Percentiles rank a stretch among this genome's conserved stretches.
Evolutionary conservation across 2,329 filamentous ascomycete species (phyloP).

Genomic region (Neofusicoccum sp.): DNA sequence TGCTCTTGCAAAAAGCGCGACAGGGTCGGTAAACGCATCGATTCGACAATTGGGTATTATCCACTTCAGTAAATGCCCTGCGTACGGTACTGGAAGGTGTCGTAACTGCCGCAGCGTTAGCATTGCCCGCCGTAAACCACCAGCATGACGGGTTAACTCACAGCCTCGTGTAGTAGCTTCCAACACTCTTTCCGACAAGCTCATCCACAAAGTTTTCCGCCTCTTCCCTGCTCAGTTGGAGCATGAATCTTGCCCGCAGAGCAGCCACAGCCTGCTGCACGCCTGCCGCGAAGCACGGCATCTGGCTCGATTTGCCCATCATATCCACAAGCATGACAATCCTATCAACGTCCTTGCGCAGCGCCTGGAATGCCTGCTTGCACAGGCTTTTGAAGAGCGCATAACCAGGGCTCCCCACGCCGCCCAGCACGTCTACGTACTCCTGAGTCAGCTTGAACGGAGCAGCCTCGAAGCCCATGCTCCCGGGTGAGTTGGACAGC

Average conservation of each 20-base stretch:
- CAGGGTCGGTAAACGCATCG: neutral
- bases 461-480: slow-evolving; percentile 80
- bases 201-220: slow-evolving; percentile 81
- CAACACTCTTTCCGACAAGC: slow-evolving; percentile 74
- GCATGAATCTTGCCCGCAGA: slow-evolving; percentile 72
- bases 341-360: slow-evolving; percentile 74
- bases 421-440: slow-evolving; percentile 80
- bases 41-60: slow-evolving; percentile 14
- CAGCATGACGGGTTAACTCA: slow-evolving; percentile 45
- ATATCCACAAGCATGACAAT: slow-evolving; percentile 79
- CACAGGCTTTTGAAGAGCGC: slow-evolving; percentile 75
- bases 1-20: neutral
- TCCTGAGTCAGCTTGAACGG: slow-evolving; percentile 85
- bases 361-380: slow-evolving; percentile 80
- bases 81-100: slow-evolving; percentile 84
- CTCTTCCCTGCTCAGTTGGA: slow-evolving; percentile 79
- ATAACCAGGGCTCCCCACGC: slow-evolving; percentile 66
- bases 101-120: slow-evolving; percentile 56
- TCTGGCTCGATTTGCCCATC: slow-evolving; percentile 79
- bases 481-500: slow-evolving; percentile 81
- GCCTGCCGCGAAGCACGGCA: slow-evolving; percentile 79
- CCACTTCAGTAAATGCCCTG: slow-evolving; percentile 73
- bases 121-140: neutral
- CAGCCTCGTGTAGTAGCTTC: slow-evolving; percentile 84
- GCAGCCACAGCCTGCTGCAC: slow-evolving; percentile 68